Evolutionary conservation across 148 eudicot genomes (phyloP).

Genomic region (Camellia granthamiana): DNA sequence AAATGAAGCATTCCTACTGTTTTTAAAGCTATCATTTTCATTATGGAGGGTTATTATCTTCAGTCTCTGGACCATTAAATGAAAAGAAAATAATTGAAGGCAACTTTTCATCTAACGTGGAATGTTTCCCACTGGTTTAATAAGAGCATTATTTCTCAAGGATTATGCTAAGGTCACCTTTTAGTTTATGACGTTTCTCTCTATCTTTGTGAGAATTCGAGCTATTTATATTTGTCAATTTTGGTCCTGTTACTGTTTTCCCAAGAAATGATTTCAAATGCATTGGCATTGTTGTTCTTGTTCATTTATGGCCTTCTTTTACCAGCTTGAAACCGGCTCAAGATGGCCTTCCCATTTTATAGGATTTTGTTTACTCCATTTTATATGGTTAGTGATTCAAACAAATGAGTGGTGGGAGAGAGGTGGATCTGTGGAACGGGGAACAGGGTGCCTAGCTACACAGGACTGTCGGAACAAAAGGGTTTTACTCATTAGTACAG

Average conservation of each 20-base stretch:
- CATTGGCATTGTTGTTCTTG: neutral
- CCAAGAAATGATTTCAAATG: too few species aligned
- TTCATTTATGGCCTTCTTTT: neutral
- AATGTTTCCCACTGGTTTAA: neutral
- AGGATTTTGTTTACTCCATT: neutral
- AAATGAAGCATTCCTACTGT: neutral
- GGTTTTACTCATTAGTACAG: neutral
- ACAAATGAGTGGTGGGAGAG: neutral
- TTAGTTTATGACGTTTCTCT: neutral
- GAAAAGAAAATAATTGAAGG: neutral
- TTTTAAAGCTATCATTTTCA: too few species aligned
- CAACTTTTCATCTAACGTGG: neutral
- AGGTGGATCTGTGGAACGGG: neutral
- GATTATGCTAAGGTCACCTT: neutral
- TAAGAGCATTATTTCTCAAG: neutral
- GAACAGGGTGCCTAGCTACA: neutral
- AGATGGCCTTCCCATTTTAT: neutral
- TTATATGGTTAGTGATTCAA: neutral
- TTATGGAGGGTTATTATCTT: neutral
- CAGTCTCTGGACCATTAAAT: neutral
- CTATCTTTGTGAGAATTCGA: neutral
- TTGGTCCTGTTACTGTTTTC: neutral
- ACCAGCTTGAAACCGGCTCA: neutral
- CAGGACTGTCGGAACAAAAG: neutral
- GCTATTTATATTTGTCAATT: neutral